Evolutionary conservation across 2,329 filamentous ascomycete species (phyloP).

Genomic region (Cladosporium oxysporum): DNA sequence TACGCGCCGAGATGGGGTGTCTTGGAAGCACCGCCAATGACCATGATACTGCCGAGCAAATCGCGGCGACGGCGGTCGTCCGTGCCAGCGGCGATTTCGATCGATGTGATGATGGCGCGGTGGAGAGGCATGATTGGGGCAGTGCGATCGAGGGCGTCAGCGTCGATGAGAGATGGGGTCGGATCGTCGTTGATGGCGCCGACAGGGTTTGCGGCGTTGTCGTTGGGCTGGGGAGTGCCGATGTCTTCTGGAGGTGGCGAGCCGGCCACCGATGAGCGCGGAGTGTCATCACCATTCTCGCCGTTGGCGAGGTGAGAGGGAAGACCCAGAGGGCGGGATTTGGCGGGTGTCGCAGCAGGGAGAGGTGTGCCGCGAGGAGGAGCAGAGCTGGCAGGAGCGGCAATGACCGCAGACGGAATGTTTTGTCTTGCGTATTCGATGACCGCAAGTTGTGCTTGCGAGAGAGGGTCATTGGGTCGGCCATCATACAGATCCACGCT

Average conservation of each 20-base stretch:
- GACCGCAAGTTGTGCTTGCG: conserved; percentile 75
- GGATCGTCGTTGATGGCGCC: conserved; percentile 47
- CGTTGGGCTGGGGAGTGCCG: conserved; percentile 63
- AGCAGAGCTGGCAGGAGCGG: conserved; percentile 48
- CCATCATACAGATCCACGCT: conserved; percentile 94
- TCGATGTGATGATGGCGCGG: conserved; percentile 83
- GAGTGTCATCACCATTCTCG: conserved; percentile 70
- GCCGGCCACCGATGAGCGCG: conserved; percentile 80
- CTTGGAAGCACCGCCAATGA: conserved; percentile 82
- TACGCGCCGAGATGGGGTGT: conserved; percentile 76
- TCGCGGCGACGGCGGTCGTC: conserved; percentile 94
- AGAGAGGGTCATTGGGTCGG: conserved; percentile 86
- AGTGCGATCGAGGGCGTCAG: conserved; percentile 73
- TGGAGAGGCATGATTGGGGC: conserved; percentile 84
- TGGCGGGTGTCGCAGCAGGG: conserved; percentile 31
- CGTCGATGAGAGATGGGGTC: conserved; percentile 42
- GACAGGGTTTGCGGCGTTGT: conserved; percentile 32
- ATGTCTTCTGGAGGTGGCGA: conserved; percentile 81
- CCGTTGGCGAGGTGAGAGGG: conserved; percentile 68
- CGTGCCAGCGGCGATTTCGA: conserved; percentile 70
- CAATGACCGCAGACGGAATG: conserved; percentile 42
- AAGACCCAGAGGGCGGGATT: conserved; percentile 58
- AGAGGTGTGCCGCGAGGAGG: conserved; percentile 37
- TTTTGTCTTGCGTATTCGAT: conserved; percentile 53
- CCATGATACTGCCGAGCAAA: conserved; percentile 85